Base-by-base conservation (phyloP, 345 rosid species). In the Hibiscus trionum region DNA sequence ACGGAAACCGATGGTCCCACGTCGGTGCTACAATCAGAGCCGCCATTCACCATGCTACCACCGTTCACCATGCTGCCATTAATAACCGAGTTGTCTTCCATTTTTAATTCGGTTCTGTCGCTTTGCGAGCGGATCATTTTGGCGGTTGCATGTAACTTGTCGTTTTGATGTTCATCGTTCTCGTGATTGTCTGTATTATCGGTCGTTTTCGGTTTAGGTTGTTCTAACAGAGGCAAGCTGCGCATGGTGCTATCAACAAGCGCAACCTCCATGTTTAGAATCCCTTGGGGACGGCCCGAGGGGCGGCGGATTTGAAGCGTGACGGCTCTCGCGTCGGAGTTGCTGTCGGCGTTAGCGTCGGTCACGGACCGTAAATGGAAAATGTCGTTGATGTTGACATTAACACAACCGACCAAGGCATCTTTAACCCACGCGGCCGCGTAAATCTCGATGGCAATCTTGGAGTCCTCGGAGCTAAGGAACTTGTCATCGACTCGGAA, bases 1-100 rank as follows among this genome's bases (percentile, higher is more conserved):
- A 96, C 82, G 8, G 99, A 96, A 3, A 98, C 97, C 0, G 99
- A 96, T 0, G 99, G 99, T 17, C 98, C 99, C 9, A 96, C 86
- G 52, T 93, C 97, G 12, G 87, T 77, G 69, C 10, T 76, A 63
- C 88, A 85, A 21, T 78, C 66, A 4, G 93, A 88, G 3, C 81
- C 70, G 1, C 76, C 97, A 27, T 87, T 88, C 68, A 88, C 84
- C 85, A 83, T 69, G 78, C 93, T 55, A 19, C 82, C 70, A 1
- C 76, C 42, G 42, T 37, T 37, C 42, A 37, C 42, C 42, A 37
- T 37, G 42, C 42, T 17, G 11, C 19, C 73, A 29, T 61, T 68
- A 4, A 70, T 61, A n/a, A 21, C 57, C 31, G 35, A 39, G 16
- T 73, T 39, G 16, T 84, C 80, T n/a, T 77, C 77, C 1, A 78